Evolutionary conservation across 225 moss, liverwort and hornwort genomes (phyloP).

Genomic region (Climacium dendroides): DNA sequence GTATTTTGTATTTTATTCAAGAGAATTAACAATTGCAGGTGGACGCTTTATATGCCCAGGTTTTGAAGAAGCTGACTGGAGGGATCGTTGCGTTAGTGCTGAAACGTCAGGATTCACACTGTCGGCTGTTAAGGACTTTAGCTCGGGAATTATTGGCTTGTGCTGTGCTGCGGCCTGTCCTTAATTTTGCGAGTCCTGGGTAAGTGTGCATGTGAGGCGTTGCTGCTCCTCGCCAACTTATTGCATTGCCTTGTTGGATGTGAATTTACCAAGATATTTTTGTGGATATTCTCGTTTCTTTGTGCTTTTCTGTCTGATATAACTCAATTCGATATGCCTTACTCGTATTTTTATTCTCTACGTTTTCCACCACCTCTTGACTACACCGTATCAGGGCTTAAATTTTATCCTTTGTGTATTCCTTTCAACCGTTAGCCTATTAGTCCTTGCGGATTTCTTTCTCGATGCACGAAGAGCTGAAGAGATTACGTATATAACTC

Average conservation of each 20-base stretch:
- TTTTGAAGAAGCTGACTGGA: slow-evolving; percentile 43
- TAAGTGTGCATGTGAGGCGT: slow-evolving; percentile 6
- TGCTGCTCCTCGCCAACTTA: neutral
- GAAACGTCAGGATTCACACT: slow-evolving; percentile 44
- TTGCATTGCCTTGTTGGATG: neutral
- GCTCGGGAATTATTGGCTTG: slow-evolving; percentile 56
- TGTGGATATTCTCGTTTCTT: neutral
- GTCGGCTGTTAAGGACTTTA: slow-evolving; percentile 40
- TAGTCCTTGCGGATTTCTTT: neutral
- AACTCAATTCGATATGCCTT: neutral
- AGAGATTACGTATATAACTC: neutral
- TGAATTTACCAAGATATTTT: neutral
- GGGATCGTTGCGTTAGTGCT: slow-evolving; percentile 51
- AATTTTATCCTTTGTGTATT: neutral
- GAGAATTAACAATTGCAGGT: neutral
- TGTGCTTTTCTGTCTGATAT: neutral
- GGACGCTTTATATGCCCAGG: slow-evolving; percentile 8
- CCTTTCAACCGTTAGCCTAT: neutral
- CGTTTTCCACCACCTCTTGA: neutral
- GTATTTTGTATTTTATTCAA: neutral
- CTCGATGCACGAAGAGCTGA: neutral
- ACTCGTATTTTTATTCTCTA: neutral
- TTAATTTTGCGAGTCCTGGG: slow-evolving; percentile 51
- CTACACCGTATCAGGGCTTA: neutral
- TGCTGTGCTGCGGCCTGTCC: slow-evolving; percentile 51